Percentiles rank a stretch among this genome's conserved stretches.
These are phyloP conservation scores for Persicaria maculosa DNA, from an alignment of 148 eudicot genomes.

Conservation along the genomic window DNA sequence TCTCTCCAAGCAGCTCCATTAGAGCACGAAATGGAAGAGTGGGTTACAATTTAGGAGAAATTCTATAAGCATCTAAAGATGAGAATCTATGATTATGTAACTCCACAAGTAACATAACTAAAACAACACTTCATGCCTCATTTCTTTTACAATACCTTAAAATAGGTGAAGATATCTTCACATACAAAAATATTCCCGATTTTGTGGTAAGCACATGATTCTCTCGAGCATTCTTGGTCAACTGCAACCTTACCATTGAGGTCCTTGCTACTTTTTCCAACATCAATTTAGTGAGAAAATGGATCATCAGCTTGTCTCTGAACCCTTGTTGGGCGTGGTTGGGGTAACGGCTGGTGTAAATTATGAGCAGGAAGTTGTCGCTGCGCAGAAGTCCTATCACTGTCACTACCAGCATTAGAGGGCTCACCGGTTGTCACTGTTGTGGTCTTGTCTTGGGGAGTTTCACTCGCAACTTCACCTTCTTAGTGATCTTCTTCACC, in stretches of 20 bases:
- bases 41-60: neutral
- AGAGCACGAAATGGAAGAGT: constrained; percentile 15
- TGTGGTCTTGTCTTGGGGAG: neutral
- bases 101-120: neutral
- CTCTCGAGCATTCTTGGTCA: too few species aligned
- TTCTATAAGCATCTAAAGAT: neutral
- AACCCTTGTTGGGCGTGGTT: constrained; percentile 23
- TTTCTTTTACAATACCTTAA: neutral
- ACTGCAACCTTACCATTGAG: too few species aligned
- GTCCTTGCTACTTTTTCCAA: too few species aligned
- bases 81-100: neutral
- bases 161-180: neutral
- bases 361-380: constrained; percentile 29
- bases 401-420: constrained; percentile 16
- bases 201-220: too few species aligned
- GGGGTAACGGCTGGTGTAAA: constrained; percentile 27
- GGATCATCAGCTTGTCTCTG: constrained; percentile 63
- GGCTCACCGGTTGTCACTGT: constrained; percentile 21
- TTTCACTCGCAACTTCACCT: neutral
- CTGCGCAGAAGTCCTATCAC: constrained; percentile 38
- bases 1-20: too few species aligned
- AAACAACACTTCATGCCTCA: neutral
- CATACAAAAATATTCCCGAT: too few species aligned
- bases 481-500: neutral
- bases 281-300: too few species aligned